Evolutionary conservation across 176 grass and related monocot genomes (phyloP), one percentile per base, ranked within the genome.

Genomic region (Olyra latifolia): DNA sequence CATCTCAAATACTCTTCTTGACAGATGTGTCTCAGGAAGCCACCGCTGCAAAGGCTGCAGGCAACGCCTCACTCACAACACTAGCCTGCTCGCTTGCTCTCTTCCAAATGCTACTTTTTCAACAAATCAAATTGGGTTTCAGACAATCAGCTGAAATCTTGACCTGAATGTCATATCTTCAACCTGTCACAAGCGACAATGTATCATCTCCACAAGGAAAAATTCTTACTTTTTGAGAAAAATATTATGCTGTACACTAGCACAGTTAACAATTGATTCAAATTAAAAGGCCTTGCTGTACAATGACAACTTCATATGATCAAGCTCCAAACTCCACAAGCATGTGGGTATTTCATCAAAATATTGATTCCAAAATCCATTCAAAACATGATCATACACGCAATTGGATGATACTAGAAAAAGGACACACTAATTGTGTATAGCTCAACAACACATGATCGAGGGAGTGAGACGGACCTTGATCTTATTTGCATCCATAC

Each of bases 1-100:
- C 95, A 17, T 95, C 90, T 56, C 88, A 98, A 54, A 79, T 93
- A 69, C 58, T 98, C 48, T 98, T 98, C 83, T 76, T 95, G 19
- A 98, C 92, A 20, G 92, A 98, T 81, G 92, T 95, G 45, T 79
- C 87, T 45, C 83, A 86, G 15, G 95, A 98, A 88, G 95, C 95
- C 53, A 80, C 84, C 0, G 92, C 92, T 5, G 95, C 95, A 61
- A 94, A 87, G 52, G 83, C 92, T 59, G 92, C 92, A 89, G 95
- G 92, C 92, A n/a, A n/a, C 32, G 32, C 32, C 32, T 3, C 32
- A 35, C 32, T n/a, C n/a, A n/a, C n/a, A n/a, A n/a, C n/a, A n/a
- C n/a, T n/a, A n/a, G n/a, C n/a, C n/a, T n/a, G n/a, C n/a, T n/a
- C n/a, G n/a, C n/a, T n/a, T n/a, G n/a, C n/a, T n/a, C n/a, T n/a